A percentile compares a stretch with the other conserved stretches of the same genome.
Conservation (phyloP, 2,329 filamentous ascomycete species). For the Thermothelomyces thermophilus region DNA sequence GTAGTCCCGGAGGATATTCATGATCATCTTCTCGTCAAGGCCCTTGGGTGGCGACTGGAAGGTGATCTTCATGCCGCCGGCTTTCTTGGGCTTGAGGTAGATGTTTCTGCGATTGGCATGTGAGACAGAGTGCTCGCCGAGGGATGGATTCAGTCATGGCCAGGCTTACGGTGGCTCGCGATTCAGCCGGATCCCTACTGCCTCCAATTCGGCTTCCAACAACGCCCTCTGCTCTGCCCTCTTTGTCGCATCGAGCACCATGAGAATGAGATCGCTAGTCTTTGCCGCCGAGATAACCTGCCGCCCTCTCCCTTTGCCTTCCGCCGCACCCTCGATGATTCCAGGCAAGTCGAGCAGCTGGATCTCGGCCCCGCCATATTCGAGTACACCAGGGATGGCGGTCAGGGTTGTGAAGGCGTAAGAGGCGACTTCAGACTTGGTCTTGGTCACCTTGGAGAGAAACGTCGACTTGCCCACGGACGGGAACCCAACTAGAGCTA, state of each 20-base stretch:
- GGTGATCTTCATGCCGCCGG: conserved; percentile 97
- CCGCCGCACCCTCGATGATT: conserved; percentile 94
- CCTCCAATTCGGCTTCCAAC: conserved; percentile 86
- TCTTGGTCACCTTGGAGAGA: conserved; percentile 97
- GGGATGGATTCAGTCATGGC: not conserved
- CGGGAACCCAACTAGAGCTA: conserved; percentile 96
- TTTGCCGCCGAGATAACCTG: conserved; percentile 98
- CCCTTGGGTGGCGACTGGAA: conserved; percentile 85
- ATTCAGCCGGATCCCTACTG: conserved; percentile 91
- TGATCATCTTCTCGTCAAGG: conserved; percentile 96
- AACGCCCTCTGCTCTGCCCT: conserved; percentile 85
- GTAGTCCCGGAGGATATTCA: conserved; percentile 96
- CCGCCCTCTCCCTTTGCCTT: conserved; percentile 90
- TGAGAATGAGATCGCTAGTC: conserved; percentile 93
- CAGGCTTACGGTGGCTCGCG: conserved; percentile 73
- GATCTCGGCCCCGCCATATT: conserved; percentile 97
- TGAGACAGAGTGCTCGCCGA: not conserved
- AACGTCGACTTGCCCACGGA: conserved; percentile 99
- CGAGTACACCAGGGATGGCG: conserved; percentile 91
- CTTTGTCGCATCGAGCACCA: conserved; percentile 96
- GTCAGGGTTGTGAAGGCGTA: conserved; percentile 98
- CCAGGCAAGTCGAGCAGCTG: conserved; percentile 95
- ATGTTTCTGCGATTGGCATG: conserved; percentile 61
- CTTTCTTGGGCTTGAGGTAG: conserved; percentile 92
- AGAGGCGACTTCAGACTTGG: conserved; percentile 88